Evolutionary conservation across 164 flowering plant species (phyloP).

Genomic region (Piper betle): DNA sequence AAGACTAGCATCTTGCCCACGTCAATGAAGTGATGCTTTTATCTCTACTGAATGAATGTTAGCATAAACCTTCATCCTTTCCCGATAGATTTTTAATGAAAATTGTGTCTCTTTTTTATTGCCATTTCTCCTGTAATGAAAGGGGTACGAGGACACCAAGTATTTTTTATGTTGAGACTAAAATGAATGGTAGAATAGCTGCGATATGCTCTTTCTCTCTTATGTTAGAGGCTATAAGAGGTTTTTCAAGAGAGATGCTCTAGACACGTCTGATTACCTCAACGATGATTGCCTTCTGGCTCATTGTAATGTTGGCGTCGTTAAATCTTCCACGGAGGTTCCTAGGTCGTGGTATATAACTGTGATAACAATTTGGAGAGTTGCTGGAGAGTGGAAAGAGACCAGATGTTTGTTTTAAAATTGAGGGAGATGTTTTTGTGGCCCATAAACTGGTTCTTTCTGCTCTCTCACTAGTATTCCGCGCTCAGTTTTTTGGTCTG

Average conservation of each 20-base stretch:
- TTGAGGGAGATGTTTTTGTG: slow-evolving; percentile 56
- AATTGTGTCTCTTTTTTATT: too few relatives aligned
- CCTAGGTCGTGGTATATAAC: slow-evolving; percentile 57
- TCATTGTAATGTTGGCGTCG: slow-evolving; percentile 79
- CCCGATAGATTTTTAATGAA: too few relatives aligned
- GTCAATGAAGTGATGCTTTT: too few relatives aligned
- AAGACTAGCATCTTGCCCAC: too few relatives aligned
- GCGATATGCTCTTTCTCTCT: slow-evolving; percentile 7
- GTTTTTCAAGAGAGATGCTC: slow-evolving; percentile 52
- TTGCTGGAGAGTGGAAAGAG: slow-evolving; percentile 71
- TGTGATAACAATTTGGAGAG: slow-evolving; percentile 65
- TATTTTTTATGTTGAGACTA: slow-evolving; percentile 66
- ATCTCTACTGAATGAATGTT: too few relatives aligned
- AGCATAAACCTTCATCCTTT: too few relatives aligned
- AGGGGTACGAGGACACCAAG: slow-evolving; percentile 49
- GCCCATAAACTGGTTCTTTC: slow-evolving; percentile 86
- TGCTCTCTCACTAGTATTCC: slow-evolving; percentile 82
- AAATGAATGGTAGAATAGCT: slow-evolving; percentile 27
- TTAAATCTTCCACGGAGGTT: slow-evolving; percentile 67
- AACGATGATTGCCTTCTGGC: slow-evolving; percentile 76
- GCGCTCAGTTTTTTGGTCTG: slow-evolving; percentile 86
- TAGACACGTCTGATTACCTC: slow-evolving; percentile 80
- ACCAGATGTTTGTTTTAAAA: slow-evolving; percentile 62
- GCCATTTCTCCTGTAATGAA: too few relatives aligned
- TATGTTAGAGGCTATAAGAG: slow-evolving; percentile 83